Evolutionary conservation across 179 eudicot genomes (phyloP), one percentile per base, ranked within the genome.

Genomic region (Beta lomatogona): DNA sequence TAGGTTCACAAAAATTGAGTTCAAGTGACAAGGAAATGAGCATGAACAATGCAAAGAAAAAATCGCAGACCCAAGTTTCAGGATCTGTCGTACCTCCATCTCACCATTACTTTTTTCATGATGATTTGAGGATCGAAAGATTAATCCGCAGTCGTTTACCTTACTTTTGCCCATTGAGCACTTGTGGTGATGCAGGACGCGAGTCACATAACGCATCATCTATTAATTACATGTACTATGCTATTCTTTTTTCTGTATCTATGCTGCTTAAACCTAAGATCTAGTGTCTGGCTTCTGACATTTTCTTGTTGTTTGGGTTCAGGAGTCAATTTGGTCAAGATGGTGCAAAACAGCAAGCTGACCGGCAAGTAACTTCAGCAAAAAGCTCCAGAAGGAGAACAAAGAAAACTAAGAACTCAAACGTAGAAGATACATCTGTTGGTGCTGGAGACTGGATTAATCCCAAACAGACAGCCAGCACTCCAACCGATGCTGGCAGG

Each of bases 291-390:
- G 25, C 57, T 13, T 77, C 57, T 80, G 36, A 80, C 77, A 73
- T 55, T 59, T 80, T 14, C 28, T 57, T 36, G 28, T 11, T 71
- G 50, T 61, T n/a, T 61, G 48, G 73, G 21, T 77, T 14, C 79
- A 97, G 99, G 97, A 81, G 94, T 78, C 99, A 97, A 82, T 97
- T 97, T 83, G 81, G 83, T 79, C 86, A 91, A 45, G 85, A 80
- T 75, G 82, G 85, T 76, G 84, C 93, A 80, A 89, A 82, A 80
- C 86, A 65, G 85, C 77, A 71, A 84, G 84, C 83, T 75, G 79
- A 84, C 82, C 78, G 77, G 71, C 88, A 76, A 81, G 59, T 71
- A 45, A 82, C 68, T 70, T 60, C 46, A 22, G 80, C 61, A 53
- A 86, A 82, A 79, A 85, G 82, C 72, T 80, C 97, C 69, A 80